These are phyloP conservation scores for Vachellia collinsii DNA, from an alignment of 306 rosid genomes.

Conservation along the genomic window DNA sequence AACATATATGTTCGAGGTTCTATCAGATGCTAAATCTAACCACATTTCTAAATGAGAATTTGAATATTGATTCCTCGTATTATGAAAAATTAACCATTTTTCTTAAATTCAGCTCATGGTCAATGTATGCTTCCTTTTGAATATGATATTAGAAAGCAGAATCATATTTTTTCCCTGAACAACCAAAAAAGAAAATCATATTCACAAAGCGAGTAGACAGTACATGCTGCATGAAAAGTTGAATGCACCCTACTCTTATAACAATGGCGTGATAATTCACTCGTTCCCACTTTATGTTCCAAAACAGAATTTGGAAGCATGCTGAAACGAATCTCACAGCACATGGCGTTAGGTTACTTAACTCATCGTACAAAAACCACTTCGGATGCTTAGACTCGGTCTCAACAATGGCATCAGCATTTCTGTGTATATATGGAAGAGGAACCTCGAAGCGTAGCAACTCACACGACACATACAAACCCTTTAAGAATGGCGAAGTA, in stretches of 20 bases:
- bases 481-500: constrained; percentile 33
- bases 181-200: not conserved
- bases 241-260: not conserved
- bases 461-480: not conserved
- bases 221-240: not conserved
- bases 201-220: not conserved
- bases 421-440: constrained; percentile 46
- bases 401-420: not conserved
- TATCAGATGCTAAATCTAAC: no score
- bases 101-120: no score
- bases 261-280: not conserved
- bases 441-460: constrained; percentile 18
- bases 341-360: constrained; percentile 20
- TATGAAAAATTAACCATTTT: no score
- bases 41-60: no score
- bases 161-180: not conserved
- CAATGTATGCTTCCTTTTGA: no score
- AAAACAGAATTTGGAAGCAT: not conserved
- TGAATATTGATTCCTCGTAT: no score
- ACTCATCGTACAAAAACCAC: not conserved
- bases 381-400: not conserved
- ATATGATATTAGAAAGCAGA: not conserved
- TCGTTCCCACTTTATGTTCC: not conserved
- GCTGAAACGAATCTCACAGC: not conserved
- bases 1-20: no score